Evolutionary conservation across 2,329 filamentous ascomycete genomes (phyloP), one percentile per base, ranked within the genome.

Genomic region (Pseudocercospora vitis): DNA sequence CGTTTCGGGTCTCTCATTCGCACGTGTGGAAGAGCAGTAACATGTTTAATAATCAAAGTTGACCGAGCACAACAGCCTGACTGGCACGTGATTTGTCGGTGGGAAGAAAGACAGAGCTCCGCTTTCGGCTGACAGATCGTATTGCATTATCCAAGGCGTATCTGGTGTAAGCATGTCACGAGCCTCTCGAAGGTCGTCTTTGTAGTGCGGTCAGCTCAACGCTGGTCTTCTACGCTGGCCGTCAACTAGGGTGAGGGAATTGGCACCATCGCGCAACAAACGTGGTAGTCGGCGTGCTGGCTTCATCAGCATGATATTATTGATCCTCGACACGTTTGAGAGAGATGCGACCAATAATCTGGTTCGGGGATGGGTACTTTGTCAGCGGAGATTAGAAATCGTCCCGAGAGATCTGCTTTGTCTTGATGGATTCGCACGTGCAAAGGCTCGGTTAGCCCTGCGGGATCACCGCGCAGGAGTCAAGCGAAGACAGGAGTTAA

Each of bases 241-340:
- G 7, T 12, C 21, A 24, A 16, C 14, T 7, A 23, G 9, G 28
- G 32, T 14, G 29, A 8, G 28, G 32, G 19, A 21, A 33, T 47
- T 33, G 26, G 44, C 31, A 33, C 19, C 26, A 21, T 47, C 26
- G 18, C 18, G 44, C 24, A 33, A 19, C 26, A 8, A 2, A n/a
- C n/a, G n/a, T n/a, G n/a, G 2, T 47, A 23, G 28, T 47, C 28
- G 24, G 19, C 26, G 9, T 7, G 44, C 18, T 29, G 44, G 44
- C 31, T 47, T 47, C 44, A 47, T 47, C 44, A 47, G 44, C 44
- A 47, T 33, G 21, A 18, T 11, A 5, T n/a, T 47, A 33, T 47
- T 32, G 44, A 47, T 33, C 32, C 24, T 33, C 28, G 31, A 16
- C 29, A 46, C 14, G 29, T 8, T 31, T 9, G 24, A 46, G n/a